Evolutionary conservation across 495 filamentous ascomycete genomes (phyloP), one percentile per base, ranked within the genome.

Genomic region (Pseudoneurospora amorphoporcata): DNA sequence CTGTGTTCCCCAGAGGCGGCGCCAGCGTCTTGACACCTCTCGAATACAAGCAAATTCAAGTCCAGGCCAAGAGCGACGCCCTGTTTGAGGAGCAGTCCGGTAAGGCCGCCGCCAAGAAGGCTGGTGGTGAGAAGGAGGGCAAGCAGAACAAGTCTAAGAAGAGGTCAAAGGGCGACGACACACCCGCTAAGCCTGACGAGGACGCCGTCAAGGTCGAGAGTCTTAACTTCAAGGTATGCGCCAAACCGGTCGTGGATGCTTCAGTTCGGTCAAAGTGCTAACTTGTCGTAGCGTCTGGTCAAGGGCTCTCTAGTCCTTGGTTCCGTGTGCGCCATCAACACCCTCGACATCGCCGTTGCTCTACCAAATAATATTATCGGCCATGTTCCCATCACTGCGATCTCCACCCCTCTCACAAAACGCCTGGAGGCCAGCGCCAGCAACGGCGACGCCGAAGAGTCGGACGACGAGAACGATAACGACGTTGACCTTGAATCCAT

Each of bases 1-100:
- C 88, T 4, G 82, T 94, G 38, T 99, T 99, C 79, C 95, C 96
- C 78, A 89, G 95, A 84, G 95, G 95, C 70, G 96, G 95, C 71
- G 95, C 87, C 16, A 95, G 93, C 79, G 86, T 96, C 65, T 83
- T 99, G 81, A 97, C 95, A 8, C 94, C 95, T 35, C 86, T 99
- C 69, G 95, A 99, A 79, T 90, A 95, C 75, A 97, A 97, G 83
- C 92, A 98, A 81, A 97, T 99, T 76, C 92, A 95, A 76, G 92
- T 95, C 73, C 91, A 98, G 81, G 95, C 95, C 39, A 94, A 89
- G 75, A 89, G 90, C 77, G 95, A 99, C 86, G 94, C 95, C 35
- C 85, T 98, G 9, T 98, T 98, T 78, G 95, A 98, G 83, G 89
- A 96, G 75, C 87, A 89, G 72, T 87, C 87, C 16, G 82, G 84